Base-by-base conservation (phyloP, 768 basidiomycete genomes). In the Gloeostereum incarnatum region DNA sequence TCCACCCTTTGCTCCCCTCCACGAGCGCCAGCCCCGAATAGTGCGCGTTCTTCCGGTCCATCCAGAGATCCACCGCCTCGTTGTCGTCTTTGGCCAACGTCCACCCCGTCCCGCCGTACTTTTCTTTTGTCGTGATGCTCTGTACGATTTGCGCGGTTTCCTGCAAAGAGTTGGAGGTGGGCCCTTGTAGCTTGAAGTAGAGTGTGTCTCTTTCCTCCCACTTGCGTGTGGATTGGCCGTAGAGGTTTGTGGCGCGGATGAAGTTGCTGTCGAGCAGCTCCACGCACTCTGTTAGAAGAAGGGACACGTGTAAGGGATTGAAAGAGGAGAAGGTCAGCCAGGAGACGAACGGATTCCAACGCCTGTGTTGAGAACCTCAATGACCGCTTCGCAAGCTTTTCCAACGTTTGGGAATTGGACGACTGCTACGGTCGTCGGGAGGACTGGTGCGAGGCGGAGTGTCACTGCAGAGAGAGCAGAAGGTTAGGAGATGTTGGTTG, bases 181-280 rank as follows among this genome's bases (percentile, higher is more conserved):
- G 69, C 8, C 85, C 85, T 49, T 89, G 85, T 55, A 94, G 78
- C 55, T 91, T 89, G 71, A 94, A 84, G 62, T 90, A 88, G 8
- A 94, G 66, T 16, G 72, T 76, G 52, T 89, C 85, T 19, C 61
- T 63, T 38, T 71, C 75, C 1, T 72, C 71, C 58, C 78, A 88
- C 43, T 68, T 68, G 27, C 64, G 68, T 25, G 55, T 54, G 20
- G 72, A 78, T 44, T 60, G 66, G 47, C 74, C 75, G 40, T 61
- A 71, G 31, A 62, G 59, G 55, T 82, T 80, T 26, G 69, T 67
- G 4, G 80, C 71, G 23, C 62, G 56, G 72, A 88, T 81, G 56
- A 79, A 77, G 31, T 66, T 57, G 33, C 75, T 71, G 53, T 94
- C 90, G 19, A 86, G 66, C 5, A 91, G 73, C 49, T 93, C 90